Evolutionary conservation across 176 grass and related monocot genomes (phyloP), one percentile per base, ranked within the genome.

Genomic region (Triticum turgidum): DNA sequence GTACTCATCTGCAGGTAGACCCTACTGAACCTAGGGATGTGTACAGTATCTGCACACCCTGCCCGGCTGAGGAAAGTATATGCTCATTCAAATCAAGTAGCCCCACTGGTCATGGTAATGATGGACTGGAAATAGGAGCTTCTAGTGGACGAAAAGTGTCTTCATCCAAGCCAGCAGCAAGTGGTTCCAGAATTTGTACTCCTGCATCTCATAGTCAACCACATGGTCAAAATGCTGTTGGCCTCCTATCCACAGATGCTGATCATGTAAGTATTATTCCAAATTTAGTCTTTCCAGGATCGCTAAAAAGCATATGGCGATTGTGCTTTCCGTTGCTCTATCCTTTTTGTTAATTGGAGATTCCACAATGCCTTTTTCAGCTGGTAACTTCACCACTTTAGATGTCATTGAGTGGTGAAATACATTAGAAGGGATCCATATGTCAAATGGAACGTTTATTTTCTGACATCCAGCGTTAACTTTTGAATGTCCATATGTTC

Each of bases 21-120:
- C 39, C 78, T 58, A 86, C 64, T 82, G 82, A 88, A 73, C 80
- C 83, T 42, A 92, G 45, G 89, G 93, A 90, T 83, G 82, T 84
- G 42, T 69, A 86, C 76, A 85, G 84, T 92, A 84, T 65, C 42
- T 87, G 54, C 82, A 90, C 82, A 64, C 90, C 89, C 65, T 87
- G 71, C 76, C 82, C 86, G 65, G 75, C 86, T 65, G 96, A 98
- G 91, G 96, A 98, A 90, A 96, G 96, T 84, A 96, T 86, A 82
- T 98, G 96, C 67, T 95, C 93, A 81, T 94, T 91, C 76, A 94
- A 89, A 90, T 88, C 80, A 88, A 88, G 73, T 78, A 91, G 88
- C 35, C 90, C 92, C 64, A 86, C 76, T 47, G 83, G 63, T 68
- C 84, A 79, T 85, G 90, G 71, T 75, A 86, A 88, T 80, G 91